A percentile compares a stretch with the other conserved stretches of the same genome.
These are phyloP conservation scores for Hypoxylon lienhwacheense DNA, from an alignment of 495 filamentous ascomycete genomes.

Conservation along the genomic window DNA sequence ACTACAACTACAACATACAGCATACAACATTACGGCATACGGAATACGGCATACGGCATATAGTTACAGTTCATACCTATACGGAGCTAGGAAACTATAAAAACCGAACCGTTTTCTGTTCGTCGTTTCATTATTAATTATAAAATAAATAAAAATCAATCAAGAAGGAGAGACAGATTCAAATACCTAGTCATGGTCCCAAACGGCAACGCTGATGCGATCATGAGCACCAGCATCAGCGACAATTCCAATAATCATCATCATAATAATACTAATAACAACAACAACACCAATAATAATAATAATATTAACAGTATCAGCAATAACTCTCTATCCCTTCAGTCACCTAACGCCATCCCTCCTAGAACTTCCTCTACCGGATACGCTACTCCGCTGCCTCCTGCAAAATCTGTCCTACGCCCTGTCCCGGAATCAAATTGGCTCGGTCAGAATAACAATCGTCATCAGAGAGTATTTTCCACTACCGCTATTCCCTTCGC, in stretches of 20 bases:
- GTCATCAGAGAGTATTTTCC: slow-evolving; percentile 42
- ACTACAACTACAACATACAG: slow-evolving; percentile 4
- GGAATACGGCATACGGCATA: no score
- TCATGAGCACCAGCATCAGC: no score
- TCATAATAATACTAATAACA: slow-evolving; percentile 5
- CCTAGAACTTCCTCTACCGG: slow-evolving; percentile 70
- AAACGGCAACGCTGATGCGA: slow-evolving; percentile 11
- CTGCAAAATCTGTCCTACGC: slow-evolving; percentile 54
- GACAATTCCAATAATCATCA: slow-evolving; percentile 19
- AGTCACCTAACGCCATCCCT: slow-evolving; percentile 70
- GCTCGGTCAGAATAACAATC: slow-evolving; percentile 43
- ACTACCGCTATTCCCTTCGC: slow-evolving; percentile 35
- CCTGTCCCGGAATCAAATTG: slow-evolving; percentile 61
- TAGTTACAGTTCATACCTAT: slow-evolving; percentile 11
- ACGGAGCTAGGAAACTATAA: slow-evolving; percentile 20
- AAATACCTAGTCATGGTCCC: slow-evolving; percentile 21
- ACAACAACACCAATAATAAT: slow-evolving; percentile 15
- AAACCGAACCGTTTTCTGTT: slow-evolving; percentile 2
- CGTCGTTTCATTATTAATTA: background rate
- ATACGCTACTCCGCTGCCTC: slow-evolving; percentile 37
- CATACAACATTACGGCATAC: background rate
- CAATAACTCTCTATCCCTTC: slow-evolving; percentile 42
- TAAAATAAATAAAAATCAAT: no score
- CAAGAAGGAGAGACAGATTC: background rate
- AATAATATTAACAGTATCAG: slow-evolving; percentile 1